These are phyloP conservation scores for Talaromyces sp. DNA, from an alignment of 2,329 filamentous ascomycete genomes.

Conservation along the genomic window DNA sequence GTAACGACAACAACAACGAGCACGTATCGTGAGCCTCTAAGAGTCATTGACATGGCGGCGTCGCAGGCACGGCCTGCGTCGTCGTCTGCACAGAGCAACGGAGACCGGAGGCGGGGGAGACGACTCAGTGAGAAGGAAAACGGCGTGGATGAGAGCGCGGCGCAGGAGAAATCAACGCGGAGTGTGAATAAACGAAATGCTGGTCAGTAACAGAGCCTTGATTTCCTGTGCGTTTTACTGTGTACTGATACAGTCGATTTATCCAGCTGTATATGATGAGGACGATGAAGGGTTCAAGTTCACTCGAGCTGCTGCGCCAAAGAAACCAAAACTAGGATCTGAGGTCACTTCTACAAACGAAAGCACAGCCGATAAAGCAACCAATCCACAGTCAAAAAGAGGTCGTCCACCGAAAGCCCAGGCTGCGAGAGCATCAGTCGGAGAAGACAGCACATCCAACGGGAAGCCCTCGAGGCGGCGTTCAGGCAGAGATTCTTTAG, in stretches of 20 bases:
- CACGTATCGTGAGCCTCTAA: conserved; percentile 33
- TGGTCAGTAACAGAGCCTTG: conserved; percentile 27
- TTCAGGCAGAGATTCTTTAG: conserved; percentile 15
- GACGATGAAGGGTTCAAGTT: conserved; percentile 75
- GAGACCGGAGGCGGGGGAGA: conserved; percentile 15
- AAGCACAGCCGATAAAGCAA: conserved; percentile 34
- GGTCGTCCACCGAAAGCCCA: conserved; percentile 44
- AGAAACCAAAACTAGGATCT: conserved; percentile 52
- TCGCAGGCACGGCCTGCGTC: conserved; percentile 33
- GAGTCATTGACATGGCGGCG: conserved; percentile 32
- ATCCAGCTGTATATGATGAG: conserved; percentile 57
- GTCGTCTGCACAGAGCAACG: conserved; percentile 15
- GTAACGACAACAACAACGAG: conserved; percentile 26
- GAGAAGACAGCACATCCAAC: conserved; percentile 16
- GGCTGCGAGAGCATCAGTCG: conserved; percentile 19
- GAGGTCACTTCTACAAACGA: conserved; percentile 25
- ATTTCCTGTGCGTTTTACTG: neutral
- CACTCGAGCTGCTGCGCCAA: conserved; percentile 63
- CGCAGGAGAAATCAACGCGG: conserved; percentile 19
- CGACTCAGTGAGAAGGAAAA: conserved; percentile 30
- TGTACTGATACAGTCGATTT: neutral
- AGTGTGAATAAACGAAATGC: conserved; percentile 38
- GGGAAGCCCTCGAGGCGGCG: conserved; percentile 23
- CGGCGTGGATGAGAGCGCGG: conserved; percentile 14
- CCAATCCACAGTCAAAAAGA: conserved; percentile 28